phyloP scores from a whole-genome alignment of 192 early-diverging fungal species.

The Umbelopsis vinacea region DNA sequence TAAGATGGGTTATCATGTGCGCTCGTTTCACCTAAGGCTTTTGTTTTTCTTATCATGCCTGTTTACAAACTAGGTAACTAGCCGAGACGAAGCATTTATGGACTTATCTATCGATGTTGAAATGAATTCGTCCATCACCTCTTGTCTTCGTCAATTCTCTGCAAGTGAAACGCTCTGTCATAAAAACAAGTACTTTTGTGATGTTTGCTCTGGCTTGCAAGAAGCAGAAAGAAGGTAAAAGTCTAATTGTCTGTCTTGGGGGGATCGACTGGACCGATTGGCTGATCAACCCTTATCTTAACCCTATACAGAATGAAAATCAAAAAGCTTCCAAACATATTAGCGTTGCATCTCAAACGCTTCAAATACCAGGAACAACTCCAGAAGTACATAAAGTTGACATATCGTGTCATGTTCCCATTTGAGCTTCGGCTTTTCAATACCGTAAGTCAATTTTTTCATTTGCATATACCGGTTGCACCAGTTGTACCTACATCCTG shows the following conservation, averaged over 20 bases:
- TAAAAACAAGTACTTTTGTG: constrained; percentile 98
- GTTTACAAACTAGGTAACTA: constrained; percentile 65
- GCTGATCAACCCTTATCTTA: not conserved
- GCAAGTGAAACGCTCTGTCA: constrained; percentile 92
- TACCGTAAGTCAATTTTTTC: constrained; percentile 59
- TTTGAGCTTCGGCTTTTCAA: constrained; percentile 94
- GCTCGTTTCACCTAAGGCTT: not conserved
- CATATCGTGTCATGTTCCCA: constrained; percentile 94
- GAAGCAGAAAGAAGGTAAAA: constrained; percentile 89
- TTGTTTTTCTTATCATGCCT: not conserved
- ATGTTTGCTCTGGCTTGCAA: constrained; percentile 91
- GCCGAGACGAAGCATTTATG: constrained; percentile 91
- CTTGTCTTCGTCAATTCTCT: constrained; percentile 96
- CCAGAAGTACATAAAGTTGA: constrained; percentile 91
- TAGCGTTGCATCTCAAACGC: constrained; percentile 95
- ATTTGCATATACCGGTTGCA: not conserved
- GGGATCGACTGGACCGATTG: not conserved
- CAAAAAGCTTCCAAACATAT: constrained; percentile 88
- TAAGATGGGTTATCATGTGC: constrained; percentile 34
- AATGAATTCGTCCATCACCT: constrained; percentile 92
- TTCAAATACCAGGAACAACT: constrained; percentile 97
- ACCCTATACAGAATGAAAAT: constrained; percentile 84
- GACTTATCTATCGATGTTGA: constrained; percentile 97
- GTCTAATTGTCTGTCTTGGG: not conserved
- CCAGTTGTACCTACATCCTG: not conserved